Evolutionary conservation across 2,329 filamentous ascomycete genomes (phyloP).

Genomic region (Curvularia sp.): DNA sequence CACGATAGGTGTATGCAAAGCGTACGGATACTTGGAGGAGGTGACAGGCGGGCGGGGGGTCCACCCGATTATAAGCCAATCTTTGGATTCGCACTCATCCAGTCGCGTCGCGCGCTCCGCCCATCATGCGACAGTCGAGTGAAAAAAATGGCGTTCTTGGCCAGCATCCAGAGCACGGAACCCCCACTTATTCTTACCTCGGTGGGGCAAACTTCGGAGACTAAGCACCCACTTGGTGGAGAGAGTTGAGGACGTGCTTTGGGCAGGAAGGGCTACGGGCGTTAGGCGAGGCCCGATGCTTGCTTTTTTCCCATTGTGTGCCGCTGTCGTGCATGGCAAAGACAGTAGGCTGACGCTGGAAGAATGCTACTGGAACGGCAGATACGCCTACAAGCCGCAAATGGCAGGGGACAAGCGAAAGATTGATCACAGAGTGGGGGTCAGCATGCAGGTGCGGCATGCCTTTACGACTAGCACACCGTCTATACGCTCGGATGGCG

Average conservation of each 20-base stretch:
- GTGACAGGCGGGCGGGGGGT: conserved; percentile 18
- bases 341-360: conserved; percentile 9
- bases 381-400: not conserved
- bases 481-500: not conserved
- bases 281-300: conserved; percentile 34
- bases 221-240: conserved; percentile 11
- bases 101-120: conserved; percentile 11
- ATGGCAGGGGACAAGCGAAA: not conserved
- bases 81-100: conserved; percentile 4
- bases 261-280: conserved; percentile 14
- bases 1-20: conserved; percentile 30
- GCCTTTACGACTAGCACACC: not conserved
- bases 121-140: conserved; percentile 14
- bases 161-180: conserved; percentile 20
- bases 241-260: conserved; percentile 9
- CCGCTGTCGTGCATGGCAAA: conserved; percentile 1
- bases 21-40: conserved; percentile 12
- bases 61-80: conserved; percentile 33
- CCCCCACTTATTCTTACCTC: conserved; percentile 14
- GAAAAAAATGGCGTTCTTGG: conserved; percentile 34
- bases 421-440: conserved; percentile 9
- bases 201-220: conserved; percentile 27
- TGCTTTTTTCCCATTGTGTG: conserved; percentile 29
- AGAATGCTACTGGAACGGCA: not conserved
- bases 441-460: conserved; percentile 2